Conservation (phyloP, 306 rosid species). For the Prinsepia uniflora region DNA sequence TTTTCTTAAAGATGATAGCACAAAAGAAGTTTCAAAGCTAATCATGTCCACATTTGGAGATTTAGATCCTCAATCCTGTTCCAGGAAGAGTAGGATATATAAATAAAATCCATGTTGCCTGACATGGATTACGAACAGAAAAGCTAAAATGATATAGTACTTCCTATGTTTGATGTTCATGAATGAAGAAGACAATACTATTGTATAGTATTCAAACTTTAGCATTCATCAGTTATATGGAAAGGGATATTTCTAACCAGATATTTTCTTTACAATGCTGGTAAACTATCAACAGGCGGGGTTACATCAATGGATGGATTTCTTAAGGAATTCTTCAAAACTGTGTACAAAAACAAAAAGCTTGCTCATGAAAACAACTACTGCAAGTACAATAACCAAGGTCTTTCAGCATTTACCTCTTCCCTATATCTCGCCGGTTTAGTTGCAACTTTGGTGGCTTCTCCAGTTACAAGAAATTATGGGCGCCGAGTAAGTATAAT, state of each 20-base stretch:
- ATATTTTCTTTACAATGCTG: neutral
- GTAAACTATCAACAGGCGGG: slow-evolving; percentile 49
- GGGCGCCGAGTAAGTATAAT: slow-evolving; percentile 76
- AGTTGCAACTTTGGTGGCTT: slow-evolving; percentile 67
- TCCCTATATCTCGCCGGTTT: slow-evolving; percentile 85
- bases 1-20: too few relatives aligned
- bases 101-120: too few relatives aligned
- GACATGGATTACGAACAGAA: too few relatives aligned
- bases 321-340: slow-evolving; percentile 64
- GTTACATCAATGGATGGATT: slow-evolving; percentile 94
- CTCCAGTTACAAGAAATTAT: slow-evolving; percentile 65
- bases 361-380: slow-evolving; percentile 79
- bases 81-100: too few relatives aligned
- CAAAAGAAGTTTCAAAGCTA: too few relatives aligned
- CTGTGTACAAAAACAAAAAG: slow-evolving; percentile 50
- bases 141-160: too few relatives aligned
- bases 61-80: too few relatives aligned
- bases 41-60: too few relatives aligned
- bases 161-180: neutral
- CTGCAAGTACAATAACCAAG: slow-evolving; percentile 87
- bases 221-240: neutral
- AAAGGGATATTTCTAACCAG: neutral
- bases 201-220: neutral
- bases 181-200: neutral
- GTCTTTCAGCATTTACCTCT: slow-evolving; percentile 86